Conservation (phyloP, 306 rosid species). For the Casuarina equisetifolia region DNA sequence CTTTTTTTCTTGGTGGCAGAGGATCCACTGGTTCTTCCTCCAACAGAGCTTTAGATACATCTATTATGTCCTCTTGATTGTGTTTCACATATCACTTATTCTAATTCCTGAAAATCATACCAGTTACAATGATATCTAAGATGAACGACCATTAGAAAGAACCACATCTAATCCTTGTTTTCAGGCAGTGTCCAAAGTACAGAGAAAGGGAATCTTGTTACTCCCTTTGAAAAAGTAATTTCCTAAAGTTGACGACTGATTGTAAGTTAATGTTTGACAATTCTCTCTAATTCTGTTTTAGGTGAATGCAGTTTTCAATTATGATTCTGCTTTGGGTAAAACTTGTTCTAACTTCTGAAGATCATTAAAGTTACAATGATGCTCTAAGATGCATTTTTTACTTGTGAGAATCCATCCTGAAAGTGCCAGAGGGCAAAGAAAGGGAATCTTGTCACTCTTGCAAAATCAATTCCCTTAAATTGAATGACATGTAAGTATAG, state of each 20-base stretch:
- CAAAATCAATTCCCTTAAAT: neutral
- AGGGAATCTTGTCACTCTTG: neutral
- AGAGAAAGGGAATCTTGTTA: neutral
- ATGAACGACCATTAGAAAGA: neutral
- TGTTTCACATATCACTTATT: neutral
- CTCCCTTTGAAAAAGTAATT: neutral
- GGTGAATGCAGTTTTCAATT: neutral
- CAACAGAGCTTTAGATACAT: too few relatives aligned
- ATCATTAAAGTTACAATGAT: neutral
- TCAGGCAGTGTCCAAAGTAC: neutral
- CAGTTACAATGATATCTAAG: neutral
- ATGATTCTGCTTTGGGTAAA: neutral
- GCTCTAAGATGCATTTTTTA: neutral
- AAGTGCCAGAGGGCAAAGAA: neutral
- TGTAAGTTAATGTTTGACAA: too few relatives aligned
- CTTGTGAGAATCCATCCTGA: neutral
- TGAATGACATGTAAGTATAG: neutral
- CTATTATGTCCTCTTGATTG: neutral
- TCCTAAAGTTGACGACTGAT: neutral
- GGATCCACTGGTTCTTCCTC: neutral
- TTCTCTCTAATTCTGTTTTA: neutral
- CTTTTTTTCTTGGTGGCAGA: neutral
- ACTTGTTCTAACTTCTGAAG: neutral
- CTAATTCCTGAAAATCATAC: neutral
- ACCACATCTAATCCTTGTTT: too few relatives aligned